Evolutionary conservation across 257 asterid species (phyloP), one percentile per base, ranked within the genome.

Genomic region (Solanum ossicruentum): DNA sequence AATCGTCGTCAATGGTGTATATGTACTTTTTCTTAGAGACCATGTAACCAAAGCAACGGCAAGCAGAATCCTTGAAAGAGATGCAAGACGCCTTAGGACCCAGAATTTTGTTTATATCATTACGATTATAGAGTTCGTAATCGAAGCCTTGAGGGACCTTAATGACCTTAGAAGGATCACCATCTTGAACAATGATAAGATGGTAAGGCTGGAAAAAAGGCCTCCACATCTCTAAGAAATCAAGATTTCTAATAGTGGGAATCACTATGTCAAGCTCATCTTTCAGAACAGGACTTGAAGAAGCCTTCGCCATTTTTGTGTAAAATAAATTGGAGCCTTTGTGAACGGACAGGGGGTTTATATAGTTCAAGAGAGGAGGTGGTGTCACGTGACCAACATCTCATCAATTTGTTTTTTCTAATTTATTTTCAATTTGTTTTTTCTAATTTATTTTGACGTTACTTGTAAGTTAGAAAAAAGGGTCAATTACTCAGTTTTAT

Each of bases 41-140:
- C 97, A 93, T 90, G 21, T 89, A 93, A 0, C 97, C 97, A 78
- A 93, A 93, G 92, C 97, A 93, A 10, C 97, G 90, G 80, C 97
- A 92, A 83, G 97, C 97, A 7, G 96, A 92, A 58, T 93, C 97
- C 89, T 93, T 93, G 89, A 93, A 93, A 1, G 96, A 93, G 84
- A 93, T 93, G 88, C 97, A 93, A n/a, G 94, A 92, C 21, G 97
- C 93, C 71, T 87, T 90, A 0, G 93, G 96, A 2, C 96, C 97
- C 11, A 93, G 81, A 84, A 93, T 93, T 66, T 89, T 85, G 83
- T 93, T 92, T 10, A 93, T 92, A 58, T 93, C 96, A 65, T 93
- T 91, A 0, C 97, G 92, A 55, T 93, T 93, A 84, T 92, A 92
- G 9, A 93, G 90, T 11, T 93, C 97, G 52, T 93, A 92, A 36